These are phyloP conservation scores for Debaryomyces nepalensis DNA, from an alignment of 1,139 yeast species.

Conservation along the genomic window DNA sequence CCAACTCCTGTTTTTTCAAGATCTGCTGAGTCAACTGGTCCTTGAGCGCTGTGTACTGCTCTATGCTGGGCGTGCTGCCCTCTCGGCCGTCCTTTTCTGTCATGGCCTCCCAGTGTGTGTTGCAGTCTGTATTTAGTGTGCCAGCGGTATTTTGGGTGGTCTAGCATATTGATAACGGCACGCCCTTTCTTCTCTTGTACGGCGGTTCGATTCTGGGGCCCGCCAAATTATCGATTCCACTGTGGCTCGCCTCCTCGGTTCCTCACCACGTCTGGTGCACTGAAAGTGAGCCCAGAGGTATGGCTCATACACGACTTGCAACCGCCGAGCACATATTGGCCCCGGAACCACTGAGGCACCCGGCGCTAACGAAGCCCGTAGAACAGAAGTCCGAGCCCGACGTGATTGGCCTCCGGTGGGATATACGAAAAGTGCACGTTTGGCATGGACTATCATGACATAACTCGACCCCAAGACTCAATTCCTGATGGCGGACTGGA, in stretches of 20 bases:
- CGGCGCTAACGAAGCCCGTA: background rate
- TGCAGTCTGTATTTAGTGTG: too few relatives aligned
- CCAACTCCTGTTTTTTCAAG: slow-evolving; percentile 65
- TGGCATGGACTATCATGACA: too few relatives aligned
- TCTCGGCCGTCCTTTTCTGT: slow-evolving; percentile 11
- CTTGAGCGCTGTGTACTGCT: slow-evolving; percentile 71
- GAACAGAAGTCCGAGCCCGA: slow-evolving; percentile 6
- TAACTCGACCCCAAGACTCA: too few relatives aligned
- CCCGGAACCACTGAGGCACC: background rate
- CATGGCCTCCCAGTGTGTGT: slow-evolving; percentile 5
- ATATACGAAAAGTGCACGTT: slow-evolving; percentile 2
- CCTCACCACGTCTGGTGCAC: background rate
- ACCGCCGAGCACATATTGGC: slow-evolving; percentile 1
- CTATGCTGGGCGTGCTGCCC: slow-evolving; percentile 20
- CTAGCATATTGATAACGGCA: too few relatives aligned
- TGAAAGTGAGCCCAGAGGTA: background rate
- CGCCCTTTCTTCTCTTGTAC: too few relatives aligned
- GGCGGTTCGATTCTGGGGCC: background rate
- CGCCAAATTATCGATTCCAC: background rate
- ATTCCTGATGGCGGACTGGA: background rate
- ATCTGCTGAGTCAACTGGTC: slow-evolving; percentile 70
- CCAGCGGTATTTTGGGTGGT: too few relatives aligned
- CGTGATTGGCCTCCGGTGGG: background rate
- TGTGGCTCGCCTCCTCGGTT: background rate
- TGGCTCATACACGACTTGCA: background rate